Percentiles rank a stretch among this genome's conserved stretches.
These are phyloP conservation scores for Claviceps africana DNA, from an alignment of 2,329 filamentous ascomycete genomes.

Conservation along the genomic window DNA sequence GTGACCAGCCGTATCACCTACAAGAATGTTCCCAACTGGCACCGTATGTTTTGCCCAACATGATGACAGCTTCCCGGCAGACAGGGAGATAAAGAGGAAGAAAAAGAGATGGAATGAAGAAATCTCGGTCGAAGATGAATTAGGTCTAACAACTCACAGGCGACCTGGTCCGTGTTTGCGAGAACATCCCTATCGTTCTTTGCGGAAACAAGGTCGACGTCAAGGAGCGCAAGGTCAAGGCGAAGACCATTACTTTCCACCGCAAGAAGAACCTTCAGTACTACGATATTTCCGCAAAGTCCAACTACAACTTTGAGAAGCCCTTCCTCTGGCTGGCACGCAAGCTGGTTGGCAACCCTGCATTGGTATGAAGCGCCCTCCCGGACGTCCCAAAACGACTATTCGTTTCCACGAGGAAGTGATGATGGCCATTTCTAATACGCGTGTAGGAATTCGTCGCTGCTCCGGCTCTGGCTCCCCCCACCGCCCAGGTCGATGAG, in stretches of 20 bases:
- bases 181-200: slow-evolving; percentile 97
- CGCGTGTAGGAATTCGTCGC: slow-evolving; percentile 76
- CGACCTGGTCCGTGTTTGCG: slow-evolving; percentile 96
- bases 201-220: slow-evolving; percentile 99
- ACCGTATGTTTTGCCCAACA: slow-evolving; percentile 54
- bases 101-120: background rate
- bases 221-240: slow-evolving; percentile 99
- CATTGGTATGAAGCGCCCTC: slow-evolving; percentile 10
- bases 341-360: slow-evolving; percentile 91
- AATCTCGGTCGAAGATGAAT: background rate
- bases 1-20: slow-evolving; percentile 99
- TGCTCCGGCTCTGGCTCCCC: slow-evolving; percentile 83
- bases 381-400: background rate
- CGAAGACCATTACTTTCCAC: slow-evolving; percentile 99
- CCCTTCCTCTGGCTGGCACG: slow-evolving; percentile 98
- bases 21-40: slow-evolving; percentile 99
- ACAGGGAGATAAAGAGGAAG: background rate
- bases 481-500: slow-evolving; percentile 80
- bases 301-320: slow-evolving; percentile 99
- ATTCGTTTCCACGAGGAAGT: background rate
- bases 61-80: background rate
- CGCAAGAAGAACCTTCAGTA: slow-evolving; percentile 99
- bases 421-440: slow-evolving; percentile 13
- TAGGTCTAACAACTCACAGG: slow-evolving; percentile 35
- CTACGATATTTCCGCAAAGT: slow-evolving; percentile 99